Conservation (phyloP, 192 early-diverging fungal genomes). For the Bifiguratus adelaidae region DNA sequence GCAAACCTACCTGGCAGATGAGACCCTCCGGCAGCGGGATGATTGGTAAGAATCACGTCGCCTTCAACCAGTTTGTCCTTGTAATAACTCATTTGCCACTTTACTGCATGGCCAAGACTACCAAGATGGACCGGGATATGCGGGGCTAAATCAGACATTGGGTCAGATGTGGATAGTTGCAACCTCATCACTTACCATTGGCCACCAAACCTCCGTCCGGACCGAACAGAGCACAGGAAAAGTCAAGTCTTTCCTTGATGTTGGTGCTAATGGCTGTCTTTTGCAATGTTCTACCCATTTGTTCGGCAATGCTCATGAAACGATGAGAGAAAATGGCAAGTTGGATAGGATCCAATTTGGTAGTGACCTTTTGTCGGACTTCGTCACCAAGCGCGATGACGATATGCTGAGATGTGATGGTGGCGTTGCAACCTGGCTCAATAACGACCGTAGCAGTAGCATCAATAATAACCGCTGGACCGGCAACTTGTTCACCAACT, state of each 20-base stretch:
- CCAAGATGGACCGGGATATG: slow-evolving; percentile 93
- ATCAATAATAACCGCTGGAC: slow-evolving; percentile 90
- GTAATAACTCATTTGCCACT: slow-evolving; percentile 78
- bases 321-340: slow-evolving; percentile 89
- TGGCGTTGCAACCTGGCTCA: slow-evolving; percentile 66
- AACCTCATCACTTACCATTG: slow-evolving; percentile 24
- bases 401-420: slow-evolving; percentile 61
- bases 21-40: slow-evolving; percentile 89
- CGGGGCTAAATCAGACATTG: slow-evolving; percentile 32
- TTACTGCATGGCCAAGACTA: slow-evolving; percentile 87
- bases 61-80: slow-evolving; percentile 65
- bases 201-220: slow-evolving; percentile 75
- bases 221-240: slow-evolving; percentile 94
- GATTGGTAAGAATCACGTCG: slow-evolving; percentile 92
- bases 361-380: slow-evolving; percentile 26
- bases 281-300: slow-evolving; percentile 92
- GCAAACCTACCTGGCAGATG: slow-evolving; percentile 58
- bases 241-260: slow-evolving; percentile 97
- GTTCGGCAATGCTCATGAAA: slow-evolving; percentile 97
- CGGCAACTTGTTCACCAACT: slow-evolving; percentile 57
- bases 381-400: slow-evolving; percentile 38
- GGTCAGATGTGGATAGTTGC: neutral
- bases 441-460: slow-evolving; percentile 80
- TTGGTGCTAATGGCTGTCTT: slow-evolving; percentile 94
- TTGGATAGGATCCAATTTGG: slow-evolving; percentile 77